phyloP scores from a whole-genome alignment of 192 early-diverging fungal species.

The Podila verticillata region DNA sequence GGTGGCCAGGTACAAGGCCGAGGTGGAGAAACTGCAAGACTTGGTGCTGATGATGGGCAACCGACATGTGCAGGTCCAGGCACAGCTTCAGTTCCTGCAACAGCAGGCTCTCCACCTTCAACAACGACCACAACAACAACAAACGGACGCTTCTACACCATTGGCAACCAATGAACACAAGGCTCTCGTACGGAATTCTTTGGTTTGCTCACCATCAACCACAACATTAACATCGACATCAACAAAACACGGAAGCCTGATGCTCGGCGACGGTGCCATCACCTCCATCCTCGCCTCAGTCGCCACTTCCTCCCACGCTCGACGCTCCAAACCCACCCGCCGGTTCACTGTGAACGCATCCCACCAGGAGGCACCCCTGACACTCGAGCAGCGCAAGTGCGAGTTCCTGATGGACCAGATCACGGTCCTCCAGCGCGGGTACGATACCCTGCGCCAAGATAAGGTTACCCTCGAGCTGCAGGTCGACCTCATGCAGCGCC shows the following conservation, averaged over 20 bases:
- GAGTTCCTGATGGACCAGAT: conserved; percentile 41
- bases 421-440: conserved; percentile 35
- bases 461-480: conserved; percentile 35
- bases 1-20: conserved; percentile 17
- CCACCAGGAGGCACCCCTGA: conserved; percentile 11
- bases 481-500: conserved; percentile 33
- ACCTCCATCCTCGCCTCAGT: conserved; percentile 28
- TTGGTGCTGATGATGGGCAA: conserved; percentile 34
- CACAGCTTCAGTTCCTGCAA: conserved; percentile 11
- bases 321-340: conserved; percentile 26
- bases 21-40: conserved; percentile 34
- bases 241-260: conserved; percentile 20
- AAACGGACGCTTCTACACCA: background rate
- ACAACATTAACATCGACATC: background rate
- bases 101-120: conserved; percentile 16
- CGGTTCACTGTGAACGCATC: conserved; percentile 34
- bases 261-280: conserved; percentile 18
- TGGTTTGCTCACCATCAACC: background rate
- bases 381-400: conserved; percentile 28
- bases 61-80: conserved; percentile 30
- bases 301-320: conserved; percentile 14
- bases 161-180: background rate
- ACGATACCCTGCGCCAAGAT: conserved; percentile 35
- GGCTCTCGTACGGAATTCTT: background rate
- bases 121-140: conserved; percentile 1